Evolutionary conservation across 164 flowering plant genomes (phyloP), one percentile per base, ranked within the genome.

Genomic region (Nymphaea colorata): DNA sequence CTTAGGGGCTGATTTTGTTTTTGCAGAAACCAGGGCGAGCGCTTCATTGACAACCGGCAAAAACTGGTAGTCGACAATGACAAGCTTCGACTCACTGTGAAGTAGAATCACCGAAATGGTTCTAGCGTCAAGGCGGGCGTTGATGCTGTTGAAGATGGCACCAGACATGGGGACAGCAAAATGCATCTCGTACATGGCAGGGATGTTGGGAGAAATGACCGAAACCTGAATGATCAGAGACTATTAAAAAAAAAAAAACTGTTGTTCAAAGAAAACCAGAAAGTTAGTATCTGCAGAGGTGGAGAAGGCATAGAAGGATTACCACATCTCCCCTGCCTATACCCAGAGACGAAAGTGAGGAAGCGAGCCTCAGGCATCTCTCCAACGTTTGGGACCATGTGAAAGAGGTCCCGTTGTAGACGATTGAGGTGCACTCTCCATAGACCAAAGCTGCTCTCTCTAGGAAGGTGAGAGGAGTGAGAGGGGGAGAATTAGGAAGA

Each of bases 81-180:
- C 77, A 64, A 85, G 88, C 18, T 70, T 77, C 53, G 97, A 75
- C 25, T 72, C 67, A 3, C 92, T 88, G 72, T 91, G 98, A 42
- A 75, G 85, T 1, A 90, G 78, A 66, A 94, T 91, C 76, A 94
- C 88, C 63, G 93, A 87, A 60, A 91, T 75, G 3, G 93, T 83
- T 4, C 75, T 65, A 3, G 95, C 93, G 77, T 94, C 90, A 10
- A 94, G 79, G 18, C 97, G 93, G 65, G 88, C 78, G 72, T 94
- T 94, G 55, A 94, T 85, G 71, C 76, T 18, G 70, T 94, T 94
- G 42, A 94, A 60, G 42, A 91, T 97, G 55, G 98, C 99, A 45
- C 97, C 99, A 64, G 88, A 70, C 98, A 94, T 94, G 51, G 98
- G 98, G 72, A 94, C 83, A 64, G 91, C 97, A 75, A 89, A 94